Base-by-base conservation (phyloP, 495 filamentous ascomycete genomes). In the Lasiosphaeriaceae sp. region DNA sequence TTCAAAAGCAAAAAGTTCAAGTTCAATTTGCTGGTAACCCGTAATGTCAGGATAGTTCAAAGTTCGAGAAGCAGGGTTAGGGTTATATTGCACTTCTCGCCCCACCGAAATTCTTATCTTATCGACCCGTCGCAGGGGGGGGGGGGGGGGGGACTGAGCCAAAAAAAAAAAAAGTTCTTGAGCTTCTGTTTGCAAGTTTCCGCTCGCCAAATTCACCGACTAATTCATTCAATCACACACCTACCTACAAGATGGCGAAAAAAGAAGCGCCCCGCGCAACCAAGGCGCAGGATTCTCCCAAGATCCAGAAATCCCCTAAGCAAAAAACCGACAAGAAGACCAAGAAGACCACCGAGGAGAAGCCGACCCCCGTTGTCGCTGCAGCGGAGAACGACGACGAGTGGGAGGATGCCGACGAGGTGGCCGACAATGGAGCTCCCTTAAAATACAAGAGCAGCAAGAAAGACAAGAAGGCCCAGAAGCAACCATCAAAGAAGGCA, bases 301-400 rank as follows among this genome's bases (percentile, higher is more conserved):
- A 82, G 16, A 83, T 92, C 59, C 83, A 87, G 61, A 82, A 85
- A 50, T 17, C 37, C n/a, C 12, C n/a, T 12, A 41, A 6, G 37
- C 20, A 37, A 20, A 51, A 51, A 24, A 9, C 14, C 35, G 35
- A 20, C 35, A 49, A 49, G 47, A 23, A 44, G 37, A 9, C 26
- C 9, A 31, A 41, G n/a, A 41, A 41, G 12, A 17, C 3, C 14
- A 41, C 37, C 37, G 37, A 31, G 26, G 26, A 31, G 26, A 31
- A 31, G 26, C 37, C 37, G 12, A 17, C 37, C 4, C 35, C 37
- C 22, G 51, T 53, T 11, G 51, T 20, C 16, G 50, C 6, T 19
- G 35, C 16, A 39, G 11, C 31, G 17, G 34, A 43, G 3, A 24
- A n/a, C 35, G 50, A 44, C 22, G 51, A 53, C 23, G 51, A 53